Evolutionary conservation across 345 rosid species (phyloP), one percentile per base, ranked within the genome.

Genomic region (Acer negundo): DNA sequence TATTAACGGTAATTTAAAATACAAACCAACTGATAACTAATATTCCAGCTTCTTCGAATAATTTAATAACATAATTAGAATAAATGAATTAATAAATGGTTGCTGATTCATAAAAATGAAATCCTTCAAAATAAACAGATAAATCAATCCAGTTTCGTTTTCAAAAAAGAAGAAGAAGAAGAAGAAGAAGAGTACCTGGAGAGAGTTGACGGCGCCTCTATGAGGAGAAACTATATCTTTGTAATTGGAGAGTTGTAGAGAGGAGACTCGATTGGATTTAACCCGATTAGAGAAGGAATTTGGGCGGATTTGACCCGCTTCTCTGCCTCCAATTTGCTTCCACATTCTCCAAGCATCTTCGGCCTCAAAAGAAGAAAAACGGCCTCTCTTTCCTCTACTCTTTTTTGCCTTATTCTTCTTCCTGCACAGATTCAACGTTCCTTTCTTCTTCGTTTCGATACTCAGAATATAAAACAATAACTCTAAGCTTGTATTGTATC

Each of bases 311-410:
- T 86, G 85, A 77, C 98, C 97, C 66, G 90, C 82, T 90, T 95
- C 99, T 93, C 98, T 90, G 84, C 83, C 81, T 82, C 86, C 77
- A 80, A 95, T 89, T 83, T 85, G 89, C 90, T 87, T 83, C 97
- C 99, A 92, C 99, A 95, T 93, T 88, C 85, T 88, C 88, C 86
- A 79, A 80, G 91, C 95, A 93, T 89, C 91, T 88, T 85, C 81
- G 78, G 78, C 87, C 84, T 78, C 76, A 10, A 38, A 35, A 61
- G 67, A 46, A 10, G 46, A 59, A 59, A 59, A 59, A 59, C 63
- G 0, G 1, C 63, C 63, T 59, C 10, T 23, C 80, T 47, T 17
- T 66, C 75, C 66, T 49, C 62, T 62, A 2, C 62, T 51, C 22
- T 22, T 53, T 23, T 10, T 17, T 35, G 59, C 55, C 77, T 78